phyloP scores from a whole-genome alignment of 306 rosid genomes.

The Casuarina cunninghamiana region DNA sequence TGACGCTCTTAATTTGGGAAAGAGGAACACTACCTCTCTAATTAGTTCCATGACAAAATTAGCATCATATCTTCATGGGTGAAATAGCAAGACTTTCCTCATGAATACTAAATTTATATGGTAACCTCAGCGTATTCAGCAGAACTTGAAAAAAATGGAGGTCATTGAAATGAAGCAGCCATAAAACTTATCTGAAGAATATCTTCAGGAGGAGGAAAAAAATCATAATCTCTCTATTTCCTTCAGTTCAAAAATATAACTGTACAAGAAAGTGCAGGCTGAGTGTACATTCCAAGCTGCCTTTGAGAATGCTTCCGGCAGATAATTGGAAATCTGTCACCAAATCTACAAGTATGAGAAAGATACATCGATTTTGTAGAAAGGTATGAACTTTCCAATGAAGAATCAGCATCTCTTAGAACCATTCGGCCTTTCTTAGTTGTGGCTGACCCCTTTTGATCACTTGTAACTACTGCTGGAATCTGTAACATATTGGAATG shows the following conservation, averaged over 20 bases:
- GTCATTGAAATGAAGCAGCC: slow-evolving; percentile 15
- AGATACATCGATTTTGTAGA: slow-evolving; percentile 39
- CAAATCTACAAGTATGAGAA: slow-evolving; percentile 46
- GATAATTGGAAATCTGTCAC: slow-evolving; percentile 53
- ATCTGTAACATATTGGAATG: slow-evolving; percentile 40
- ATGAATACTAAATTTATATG: background rate
- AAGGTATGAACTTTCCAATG: slow-evolving; percentile 41
- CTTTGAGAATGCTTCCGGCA: slow-evolving; percentile 51
- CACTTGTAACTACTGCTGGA: slow-evolving; percentile 35
- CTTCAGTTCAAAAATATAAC: slow-evolving; percentile 50
- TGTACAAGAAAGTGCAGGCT: slow-evolving; percentile 54
- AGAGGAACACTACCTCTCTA: no score
- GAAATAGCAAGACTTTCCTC: background rate
- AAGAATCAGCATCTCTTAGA: slow-evolving; percentile 43
- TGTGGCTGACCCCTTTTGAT: slow-evolving; percentile 46
- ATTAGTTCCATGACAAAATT: no score
- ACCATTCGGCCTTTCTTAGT: slow-evolving; percentile 44
- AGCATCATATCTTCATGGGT: no score
- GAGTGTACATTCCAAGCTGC: slow-evolving; percentile 52
- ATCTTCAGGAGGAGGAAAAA: slow-evolving; percentile 5
- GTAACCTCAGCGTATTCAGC: background rate
- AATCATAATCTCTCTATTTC: background rate
- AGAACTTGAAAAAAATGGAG: background rate
- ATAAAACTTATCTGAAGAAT: slow-evolving; percentile 16
- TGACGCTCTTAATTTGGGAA: no score